A percentile compares a stretch with the other conserved stretches of the same genome.
These are phyloP conservation scores for Uronychia setigera DNA, from an alignment of 73 alveolate genomes.

Conservation along the genomic window DNA sequence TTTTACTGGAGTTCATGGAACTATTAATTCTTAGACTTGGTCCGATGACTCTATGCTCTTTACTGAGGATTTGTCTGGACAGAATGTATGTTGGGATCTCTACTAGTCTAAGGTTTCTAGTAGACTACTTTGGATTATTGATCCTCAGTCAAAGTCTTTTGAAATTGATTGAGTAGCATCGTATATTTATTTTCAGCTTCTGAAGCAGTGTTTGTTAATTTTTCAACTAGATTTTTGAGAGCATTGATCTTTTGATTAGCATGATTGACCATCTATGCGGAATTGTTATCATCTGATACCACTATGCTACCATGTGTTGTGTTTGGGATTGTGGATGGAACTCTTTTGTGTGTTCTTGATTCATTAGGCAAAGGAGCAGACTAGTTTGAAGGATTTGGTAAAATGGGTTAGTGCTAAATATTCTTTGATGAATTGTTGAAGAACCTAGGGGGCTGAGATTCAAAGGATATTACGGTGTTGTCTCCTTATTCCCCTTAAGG, in stretches of 20 bases:
- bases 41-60: neutral
- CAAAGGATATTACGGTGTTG: too few species aligned
- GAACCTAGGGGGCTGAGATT: too few species aligned
- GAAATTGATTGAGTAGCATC: neutral
- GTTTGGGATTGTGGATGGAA: neutral
- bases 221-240: neutral
- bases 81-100: too few species aligned
- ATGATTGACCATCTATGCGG: neutral
- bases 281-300: neutral
- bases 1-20: neutral
- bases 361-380: too few species aligned
- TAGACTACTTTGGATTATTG: neutral
- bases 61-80: too few species aligned
- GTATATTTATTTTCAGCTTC: neutral
- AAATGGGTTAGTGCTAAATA: too few species aligned
- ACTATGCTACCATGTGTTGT: neutral
- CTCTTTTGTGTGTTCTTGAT: too few species aligned
- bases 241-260: neutral
- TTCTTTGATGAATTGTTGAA: too few species aligned
- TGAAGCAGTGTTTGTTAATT: neutral
- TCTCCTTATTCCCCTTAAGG: too few species aligned
- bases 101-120: neutral
- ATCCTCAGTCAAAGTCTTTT: neutral
- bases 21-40: neutral
- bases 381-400: too few species aligned